Evolutionary conservation across 768 basidiomycete genomes (phyloP).

Genomic region (Daedalea quercina): DNA sequence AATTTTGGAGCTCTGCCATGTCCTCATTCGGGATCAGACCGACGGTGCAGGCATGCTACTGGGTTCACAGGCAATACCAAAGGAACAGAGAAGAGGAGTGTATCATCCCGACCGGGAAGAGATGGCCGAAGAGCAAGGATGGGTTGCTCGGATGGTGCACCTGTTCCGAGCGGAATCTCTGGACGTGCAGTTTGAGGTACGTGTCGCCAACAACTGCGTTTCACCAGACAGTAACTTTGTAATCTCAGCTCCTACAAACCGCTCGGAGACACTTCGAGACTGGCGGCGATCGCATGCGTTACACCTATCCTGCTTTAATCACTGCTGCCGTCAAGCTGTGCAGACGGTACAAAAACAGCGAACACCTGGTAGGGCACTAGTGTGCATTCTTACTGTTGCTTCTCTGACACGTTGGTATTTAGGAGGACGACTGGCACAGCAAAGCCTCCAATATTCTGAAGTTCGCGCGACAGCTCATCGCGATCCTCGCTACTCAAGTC

Average conservation of each 20-base stretch:
- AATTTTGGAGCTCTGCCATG: conserved; percentile 87
- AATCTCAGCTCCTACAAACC: conserved; percentile 75
- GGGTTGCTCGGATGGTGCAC: conserved; percentile 98
- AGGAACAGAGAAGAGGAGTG: conserved; percentile 28
- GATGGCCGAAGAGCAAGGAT: conserved; percentile 96
- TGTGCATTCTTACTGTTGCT: conserved; percentile 1
- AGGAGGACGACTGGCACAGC: conserved; percentile 84
- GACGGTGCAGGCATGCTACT: conserved; percentile 34
- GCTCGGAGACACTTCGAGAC: conserved; percentile 86
- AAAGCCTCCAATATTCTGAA: conserved; percentile 88
- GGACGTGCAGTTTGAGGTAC: conserved; percentile 84
- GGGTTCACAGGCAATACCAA: background rate
- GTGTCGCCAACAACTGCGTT: conserved; percentile 14
- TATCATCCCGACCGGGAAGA: conserved; percentile 71
- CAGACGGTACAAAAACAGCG: conserved; percentile 80
- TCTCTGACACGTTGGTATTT: background rate
- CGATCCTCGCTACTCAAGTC: conserved; percentile 88
- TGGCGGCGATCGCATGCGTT: conserved; percentile 93
- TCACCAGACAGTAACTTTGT: background rate
- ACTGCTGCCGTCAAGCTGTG: conserved; percentile 91
- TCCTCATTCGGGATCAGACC: conserved; percentile 81
- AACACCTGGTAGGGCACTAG: conserved; percentile 51
- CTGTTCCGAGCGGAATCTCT: conserved; percentile 85
- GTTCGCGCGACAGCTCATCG: conserved; percentile 89
- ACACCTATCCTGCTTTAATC: conserved; percentile 94